Evolutionary conservation across 164 flowering plant species (phyloP).

Genomic region (Annona squamosa): DNA sequence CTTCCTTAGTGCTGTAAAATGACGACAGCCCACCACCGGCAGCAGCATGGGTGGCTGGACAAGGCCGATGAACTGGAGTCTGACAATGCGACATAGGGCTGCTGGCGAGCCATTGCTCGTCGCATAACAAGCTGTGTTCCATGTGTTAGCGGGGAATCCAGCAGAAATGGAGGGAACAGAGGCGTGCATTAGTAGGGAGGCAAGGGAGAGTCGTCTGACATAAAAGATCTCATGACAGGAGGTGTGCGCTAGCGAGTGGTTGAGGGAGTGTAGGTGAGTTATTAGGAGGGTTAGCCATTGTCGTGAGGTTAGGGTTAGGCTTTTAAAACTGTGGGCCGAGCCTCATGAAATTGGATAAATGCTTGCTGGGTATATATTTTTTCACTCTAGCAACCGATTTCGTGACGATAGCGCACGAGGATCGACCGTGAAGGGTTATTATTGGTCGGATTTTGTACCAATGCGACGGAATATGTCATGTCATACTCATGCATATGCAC

Average conservation of each 20-base stretch:
- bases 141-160: slow-evolving; percentile 1
- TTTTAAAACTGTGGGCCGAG: slow-evolving; percentile 8
- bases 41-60: neutral
- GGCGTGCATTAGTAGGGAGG: neutral
- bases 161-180: neutral
- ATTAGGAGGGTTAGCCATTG: neutral
- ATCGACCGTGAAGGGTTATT: slow-evolving; percentile 8
- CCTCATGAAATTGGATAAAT: slow-evolving; percentile 40
- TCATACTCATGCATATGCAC: neutral
- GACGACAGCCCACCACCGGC: neutral
- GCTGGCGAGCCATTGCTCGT: slow-evolving; percentile 38
- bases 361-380: slow-evolving; percentile 8
- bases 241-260: neutral
- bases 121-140: slow-evolving; percentile 42
- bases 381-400: slow-evolving; percentile 19
- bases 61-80: neutral
- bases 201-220: slow-evolving; percentile 5
- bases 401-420: slow-evolving; percentile 41
- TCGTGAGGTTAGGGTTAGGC: neutral
- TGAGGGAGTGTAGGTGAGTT: neutral
- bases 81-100: slow-evolving; percentile 8
- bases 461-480: neutral
- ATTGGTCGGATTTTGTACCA: neutral
- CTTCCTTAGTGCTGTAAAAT: slow-evolving; percentile 24
- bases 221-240: neutral